Percentiles rank a stretch among this genome's conserved stretches.
These are phyloP conservation scores for Botrytis porri DNA, from an alignment of 2,329 filamentous ascomycete genomes.

Conservation along the genomic window DNA sequence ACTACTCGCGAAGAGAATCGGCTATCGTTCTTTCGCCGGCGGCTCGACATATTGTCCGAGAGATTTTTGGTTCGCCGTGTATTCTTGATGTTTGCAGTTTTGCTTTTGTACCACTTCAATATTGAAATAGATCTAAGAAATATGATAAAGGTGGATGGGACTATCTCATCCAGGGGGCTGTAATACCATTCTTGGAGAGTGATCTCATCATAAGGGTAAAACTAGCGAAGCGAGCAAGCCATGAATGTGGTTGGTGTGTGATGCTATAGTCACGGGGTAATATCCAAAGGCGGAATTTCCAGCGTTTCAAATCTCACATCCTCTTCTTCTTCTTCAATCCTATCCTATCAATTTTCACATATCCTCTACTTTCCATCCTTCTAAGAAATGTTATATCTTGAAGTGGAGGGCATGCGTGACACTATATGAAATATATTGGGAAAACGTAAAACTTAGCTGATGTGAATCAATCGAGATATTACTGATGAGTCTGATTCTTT, in stretches of 20 bases:
- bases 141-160: background rate
- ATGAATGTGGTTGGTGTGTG: background rate
- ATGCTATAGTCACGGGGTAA: background rate
- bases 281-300: background rate
- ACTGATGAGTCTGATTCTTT: no score
- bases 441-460: no score
- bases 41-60: background rate
- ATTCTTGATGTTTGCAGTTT: conserved; percentile 1
- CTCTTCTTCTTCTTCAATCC: background rate
- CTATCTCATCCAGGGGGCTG: background rate
- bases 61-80: background rate
- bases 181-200: background rate
- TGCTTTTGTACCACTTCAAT: background rate
- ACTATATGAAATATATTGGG: no score
- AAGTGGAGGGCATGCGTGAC: no score
- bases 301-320: background rate
- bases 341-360: background rate
- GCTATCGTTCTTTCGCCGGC: background rate
- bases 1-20: background rate
- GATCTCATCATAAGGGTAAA: background rate
- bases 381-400: no score
- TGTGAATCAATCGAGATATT: no score
- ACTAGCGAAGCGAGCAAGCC: background rate
- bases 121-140: background rate
- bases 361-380: background rate